A percentile compares a stretch with the other conserved stretches of the same genome.
phyloP scores from a whole-genome alignment of 306 rosid species.

The Quercus parvula region DNA sequence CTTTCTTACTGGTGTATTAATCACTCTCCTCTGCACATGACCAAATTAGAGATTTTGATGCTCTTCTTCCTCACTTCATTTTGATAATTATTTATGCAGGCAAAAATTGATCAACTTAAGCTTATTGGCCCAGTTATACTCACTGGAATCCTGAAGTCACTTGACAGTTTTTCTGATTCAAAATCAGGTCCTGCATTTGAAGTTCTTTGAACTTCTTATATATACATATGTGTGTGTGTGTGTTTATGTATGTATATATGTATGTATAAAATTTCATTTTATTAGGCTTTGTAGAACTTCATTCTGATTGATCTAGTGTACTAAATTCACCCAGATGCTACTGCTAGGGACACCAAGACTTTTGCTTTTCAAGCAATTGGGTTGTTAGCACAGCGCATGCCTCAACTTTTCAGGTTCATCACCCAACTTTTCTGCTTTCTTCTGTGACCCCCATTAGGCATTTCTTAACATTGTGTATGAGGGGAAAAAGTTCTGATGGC shows the following conservation, averaged over 20 bases:
- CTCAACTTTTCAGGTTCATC: slow-evolving; percentile 83
- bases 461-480: not conserved
- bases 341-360: slow-evolving; percentile 71
- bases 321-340: slow-evolving; percentile 54
- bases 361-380: slow-evolving; percentile 95
- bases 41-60: not conserved
- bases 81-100: slow-evolving; percentile 52
- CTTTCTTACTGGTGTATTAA: no score
- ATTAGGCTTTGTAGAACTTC: slow-evolving; percentile 5
- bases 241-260: not conserved
- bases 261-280: not conserved
- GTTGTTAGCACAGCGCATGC: slow-evolving; percentile 86
- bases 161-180: slow-evolving; percentile 64
- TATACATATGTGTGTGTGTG: not conserved
- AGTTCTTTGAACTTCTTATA: slow-evolving; percentile 1
- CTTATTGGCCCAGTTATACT: slow-evolving; percentile 94
- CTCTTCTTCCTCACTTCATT: slow-evolving; percentile 11
- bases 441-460: not conserved
- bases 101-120: slow-evolving; percentile 76
- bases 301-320: slow-evolving; percentile 18
- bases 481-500: slow-evolving; percentile 5
- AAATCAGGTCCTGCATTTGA: slow-evolving; percentile 54
- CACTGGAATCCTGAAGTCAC: slow-evolving; percentile 87
- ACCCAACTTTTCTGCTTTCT: not conserved
- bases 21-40: no score